Percentiles rank a stretch among this genome's conserved stretches.
phyloP scores from a whole-genome alignment of 1,284 basidiomycete genomes.

The Cutaneotrichosporon cavernicola region DNA sequence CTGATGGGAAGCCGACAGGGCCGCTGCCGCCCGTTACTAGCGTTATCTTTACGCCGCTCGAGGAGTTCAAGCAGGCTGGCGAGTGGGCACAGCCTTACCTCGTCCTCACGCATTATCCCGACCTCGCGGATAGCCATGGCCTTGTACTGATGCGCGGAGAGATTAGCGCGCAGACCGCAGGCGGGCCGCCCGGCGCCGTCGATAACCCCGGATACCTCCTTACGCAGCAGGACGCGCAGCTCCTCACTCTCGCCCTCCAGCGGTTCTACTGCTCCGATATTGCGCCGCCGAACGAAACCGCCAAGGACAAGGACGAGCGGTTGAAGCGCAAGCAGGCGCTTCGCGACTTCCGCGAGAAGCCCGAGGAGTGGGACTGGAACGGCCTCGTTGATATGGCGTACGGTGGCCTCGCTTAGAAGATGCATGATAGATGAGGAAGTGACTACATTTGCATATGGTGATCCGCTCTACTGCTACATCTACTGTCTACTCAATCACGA shows the following conservation, averaged over 20 bases:
- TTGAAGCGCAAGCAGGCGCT: constrained; percentile 39
- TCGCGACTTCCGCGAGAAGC: constrained; percentile 46
- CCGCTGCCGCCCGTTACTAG: constrained; percentile 54
- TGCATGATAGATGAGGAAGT: constrained; percentile 1
- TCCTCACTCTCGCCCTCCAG: constrained; percentile 73
- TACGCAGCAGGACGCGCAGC: constrained; percentile 74
- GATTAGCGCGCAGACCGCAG: constrained; percentile 63
- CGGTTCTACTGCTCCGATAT: constrained; percentile 64
- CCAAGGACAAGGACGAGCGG: constrained; percentile 37
- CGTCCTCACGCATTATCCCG: constrained; percentile 88
- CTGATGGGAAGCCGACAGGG: constrained; percentile 4
- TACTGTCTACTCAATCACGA: constrained; percentile 14
- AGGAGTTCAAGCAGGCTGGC: constrained; percentile 86
- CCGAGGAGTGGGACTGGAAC: constrained; percentile 52
- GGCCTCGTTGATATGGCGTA: constrained; percentile 49
- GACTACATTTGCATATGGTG: background rate
- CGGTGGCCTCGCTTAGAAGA: constrained; percentile 15
- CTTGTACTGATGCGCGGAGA: constrained; percentile 88
- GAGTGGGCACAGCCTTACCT: constrained; percentile 89
- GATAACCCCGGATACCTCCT: constrained; percentile 60
- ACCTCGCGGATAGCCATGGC: constrained; percentile 75
- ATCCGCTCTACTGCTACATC: constrained; percentile 9
- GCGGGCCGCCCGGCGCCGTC: constrained; percentile 30
- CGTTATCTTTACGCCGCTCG: constrained; percentile 86
- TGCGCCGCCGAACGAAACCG: constrained; percentile 30